Percentiles rank a stretch among this genome's conserved stretches.
Evolutionary conservation across 192 early-diverging fungal species (phyloP).

Genomic region (Gorgonomyces haynaldii): DNA sequence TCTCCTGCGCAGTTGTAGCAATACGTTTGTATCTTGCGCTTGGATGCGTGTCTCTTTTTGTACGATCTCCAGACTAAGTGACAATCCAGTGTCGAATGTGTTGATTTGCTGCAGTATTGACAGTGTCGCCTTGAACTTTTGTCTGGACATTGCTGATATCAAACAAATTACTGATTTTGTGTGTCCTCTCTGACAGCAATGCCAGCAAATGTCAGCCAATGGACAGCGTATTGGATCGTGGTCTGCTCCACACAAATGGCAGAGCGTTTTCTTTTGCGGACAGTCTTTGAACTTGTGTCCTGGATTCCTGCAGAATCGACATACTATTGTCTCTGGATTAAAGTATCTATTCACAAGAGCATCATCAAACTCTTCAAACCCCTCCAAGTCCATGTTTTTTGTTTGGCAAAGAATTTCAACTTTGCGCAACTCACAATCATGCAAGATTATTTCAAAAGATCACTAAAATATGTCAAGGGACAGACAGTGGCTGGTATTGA

Average conservation of each 20-base stretch:
- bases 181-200: slow-evolving; percentile 3
- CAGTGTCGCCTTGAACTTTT: background rate
- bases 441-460: slow-evolving; percentile 22
- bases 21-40: too few relatives aligned
- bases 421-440: slow-evolving; percentile 7
- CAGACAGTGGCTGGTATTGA: slow-evolving; percentile 2
- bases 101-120: background rate
- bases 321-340: background rate
- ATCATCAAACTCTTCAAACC: background rate
- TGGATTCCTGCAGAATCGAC: slow-evolving; percentile 5
- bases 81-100: slow-evolving; percentile 2
- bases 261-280: background rate
- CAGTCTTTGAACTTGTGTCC: slow-evolving; percentile 1
- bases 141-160: background rate
- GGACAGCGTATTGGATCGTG: slow-evolving; percentile 6
- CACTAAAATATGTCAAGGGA: slow-evolving; percentile 14
- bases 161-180: too few relatives aligned
- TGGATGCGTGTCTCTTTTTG: too few relatives aligned
- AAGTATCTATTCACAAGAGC: background rate
- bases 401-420: background rate
- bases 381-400: background rate
- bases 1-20: too few relatives aligned
- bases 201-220: background rate
- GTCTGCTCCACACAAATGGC: slow-evolving; percentile 2
- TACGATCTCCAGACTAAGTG: slow-evolving; percentile 1